phyloP scores from a whole-genome alignment of 1,284 basidiomycete species.

The Cerrena zonata region DNA sequence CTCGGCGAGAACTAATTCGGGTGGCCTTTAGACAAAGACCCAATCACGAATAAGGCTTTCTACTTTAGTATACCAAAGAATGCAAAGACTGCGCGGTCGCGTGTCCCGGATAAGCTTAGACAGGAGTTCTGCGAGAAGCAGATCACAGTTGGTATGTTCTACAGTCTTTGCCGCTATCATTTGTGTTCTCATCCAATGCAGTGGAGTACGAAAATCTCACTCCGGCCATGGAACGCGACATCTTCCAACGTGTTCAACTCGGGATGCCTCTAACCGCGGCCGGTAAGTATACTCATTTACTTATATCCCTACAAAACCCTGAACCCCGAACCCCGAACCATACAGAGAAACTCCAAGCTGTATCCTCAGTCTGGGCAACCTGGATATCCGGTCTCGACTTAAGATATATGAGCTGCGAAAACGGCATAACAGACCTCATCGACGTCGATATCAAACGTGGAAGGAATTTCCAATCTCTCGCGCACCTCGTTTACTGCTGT shows the following conservation, averaged over 20 bases:
- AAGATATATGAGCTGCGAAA: constrained; percentile 44
- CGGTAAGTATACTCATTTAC: constrained; percentile 34
- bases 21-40: constrained; percentile 42
- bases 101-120: constrained; percentile 48
- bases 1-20: no score
- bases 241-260: constrained; percentile 76
- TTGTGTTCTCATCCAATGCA: constrained; percentile 20
- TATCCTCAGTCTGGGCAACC: constrained; percentile 55
- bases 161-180: background rate
- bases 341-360: constrained; percentile 68
- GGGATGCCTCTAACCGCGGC: constrained; percentile 64
- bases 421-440: constrained; percentile 47
- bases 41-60: constrained; percentile 48
- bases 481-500: constrained; percentile 59
- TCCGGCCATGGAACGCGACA: constrained; percentile 52
- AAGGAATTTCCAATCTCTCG: constrained; percentile 65
- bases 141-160: constrained; percentile 55
- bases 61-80: constrained; percentile 49
- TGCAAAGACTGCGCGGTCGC: constrained; percentile 30
- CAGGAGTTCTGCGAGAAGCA: constrained; percentile 44
- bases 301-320: background rate
- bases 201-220: constrained; percentile 54
- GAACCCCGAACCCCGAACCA: no score
- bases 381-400: constrained; percentile 50
- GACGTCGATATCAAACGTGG: constrained; percentile 59